These are phyloP conservation scores for Chimonanthus salicifolius DNA, from an alignment of 164 flowering plant species.

Conservation along the genomic window DNA sequence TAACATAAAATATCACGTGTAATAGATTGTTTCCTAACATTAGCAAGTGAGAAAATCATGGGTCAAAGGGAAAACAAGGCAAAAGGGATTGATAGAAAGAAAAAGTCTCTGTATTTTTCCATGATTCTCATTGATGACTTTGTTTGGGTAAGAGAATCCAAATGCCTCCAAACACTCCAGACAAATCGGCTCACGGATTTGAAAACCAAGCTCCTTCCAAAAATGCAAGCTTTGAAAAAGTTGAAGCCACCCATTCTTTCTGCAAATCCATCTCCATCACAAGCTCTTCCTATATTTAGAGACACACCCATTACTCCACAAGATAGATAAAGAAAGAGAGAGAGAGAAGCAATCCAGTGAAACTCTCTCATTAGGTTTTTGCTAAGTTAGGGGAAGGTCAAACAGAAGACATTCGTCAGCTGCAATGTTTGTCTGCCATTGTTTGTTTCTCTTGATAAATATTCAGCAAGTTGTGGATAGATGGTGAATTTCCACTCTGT, in stretches of 20 bases:
- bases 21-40: too few species aligned
- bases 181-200: slow-evolving; percentile 1
- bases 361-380: background rate
- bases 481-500: too few species aligned
- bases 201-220: slow-evolving; percentile 7
- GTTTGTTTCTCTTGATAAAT: too few species aligned
- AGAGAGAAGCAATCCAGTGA: background rate
- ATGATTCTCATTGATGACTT: slow-evolving; percentile 1
- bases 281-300: background rate
- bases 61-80: too few species aligned
- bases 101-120: too few species aligned
- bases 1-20: too few species aligned
- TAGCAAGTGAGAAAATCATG: too few species aligned
- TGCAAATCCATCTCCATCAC: background rate
- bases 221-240: slow-evolving; percentile 8
- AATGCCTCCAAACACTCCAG: slow-evolving; percentile 12
- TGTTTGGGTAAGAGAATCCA: slow-evolving; percentile 11
- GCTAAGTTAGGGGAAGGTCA: background rate
- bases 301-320: background rate
- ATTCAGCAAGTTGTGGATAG: too few species aligned
- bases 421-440: background rate
- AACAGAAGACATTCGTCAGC: background rate
- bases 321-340: background rate
- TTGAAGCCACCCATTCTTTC: slow-evolving; percentile 2
- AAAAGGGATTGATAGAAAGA: too few species aligned